Evolutionary conservation across 2,329 filamentous ascomycete species (phyloP).

Genomic region (Ascochyta koolunga): DNA sequence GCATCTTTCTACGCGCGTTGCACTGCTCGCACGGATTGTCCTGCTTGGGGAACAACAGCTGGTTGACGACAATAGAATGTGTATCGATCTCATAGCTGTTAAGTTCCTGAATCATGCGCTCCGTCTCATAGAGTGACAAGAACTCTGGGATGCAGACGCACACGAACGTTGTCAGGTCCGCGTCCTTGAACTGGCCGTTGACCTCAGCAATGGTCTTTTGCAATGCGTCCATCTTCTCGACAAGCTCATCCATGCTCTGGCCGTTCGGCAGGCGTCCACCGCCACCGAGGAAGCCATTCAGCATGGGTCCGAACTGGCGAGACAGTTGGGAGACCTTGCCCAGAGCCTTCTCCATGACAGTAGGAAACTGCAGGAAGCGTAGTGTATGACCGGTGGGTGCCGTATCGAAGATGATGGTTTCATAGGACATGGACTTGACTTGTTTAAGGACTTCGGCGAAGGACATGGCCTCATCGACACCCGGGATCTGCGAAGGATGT

Average conservation of each 20-base stretch:
- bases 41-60: conserved; percentile 88
- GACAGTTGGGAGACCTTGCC: conserved; percentile 95
- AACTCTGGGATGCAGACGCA: conserved; percentile 99
- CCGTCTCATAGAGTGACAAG: conserved; percentile 94
- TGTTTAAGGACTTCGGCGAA: conserved; percentile 99
- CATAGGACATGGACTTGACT: conserved; percentile 98
- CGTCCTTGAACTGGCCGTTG: conserved; percentile 97
- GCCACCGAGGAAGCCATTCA: conserved; percentile 88
- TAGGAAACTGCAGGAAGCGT: conserved; percentile 97
- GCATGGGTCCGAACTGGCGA: conserved; percentile 90
- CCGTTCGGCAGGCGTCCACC: conserved; percentile 82
- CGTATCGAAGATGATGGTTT: conserved; percentile 98
- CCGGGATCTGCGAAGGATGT: conserved; percentile 73
- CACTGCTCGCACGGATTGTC: conserved; percentile 92
- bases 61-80: conserved; percentile 97
- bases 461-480: conserved; percentile 99
- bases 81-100: conserved; percentile 93
- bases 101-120: conserved; percentile 99
- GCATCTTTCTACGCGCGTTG: conserved; percentile 93
- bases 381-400: conserved; percentile 97
- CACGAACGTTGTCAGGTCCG: conserved; percentile 93
- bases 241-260: conserved; percentile 89
- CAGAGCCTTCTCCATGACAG: conserved; percentile 97
- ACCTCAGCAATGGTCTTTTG: conserved; percentile 94
- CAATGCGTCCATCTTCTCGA: conserved; percentile 92